Base-by-base conservation (phyloP, 2,329 filamentous ascomycete species). In the Diaporthe longicolla region DNA sequence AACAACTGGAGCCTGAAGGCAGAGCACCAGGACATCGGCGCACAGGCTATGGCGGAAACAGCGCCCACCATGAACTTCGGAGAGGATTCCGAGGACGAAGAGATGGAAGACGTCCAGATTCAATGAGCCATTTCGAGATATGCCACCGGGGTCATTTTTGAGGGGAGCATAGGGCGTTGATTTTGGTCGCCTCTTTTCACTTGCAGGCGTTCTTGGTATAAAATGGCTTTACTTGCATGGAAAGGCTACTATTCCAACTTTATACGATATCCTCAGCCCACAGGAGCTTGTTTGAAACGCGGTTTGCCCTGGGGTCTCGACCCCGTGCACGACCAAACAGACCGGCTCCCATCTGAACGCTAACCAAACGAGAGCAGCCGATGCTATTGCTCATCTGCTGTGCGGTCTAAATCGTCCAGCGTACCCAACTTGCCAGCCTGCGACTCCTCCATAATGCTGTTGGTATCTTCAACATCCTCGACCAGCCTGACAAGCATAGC, bases 1-100 rank as follows among this genome's bases (percentile, higher is more conserved):
- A 96, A 95, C 82, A 92, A 93, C 77, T 98, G 95, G 92, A 93
- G 93, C 78, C 85, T 98, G 73, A 94, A 93, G 81, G 87, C 90
- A 3, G 93, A 95, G 80, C 93, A 93, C 73, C 77, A 79, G 55
- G 70, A 72, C 48, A 77, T 79, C 72, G 71, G 79, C 9, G 92
- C 89, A 74, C 85, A 86, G 71, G 87, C 86, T 55, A 87, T 87
- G 9, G 85, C 85, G 5, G 82, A 82, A 73, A 77, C 79, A 24
- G 82, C 86, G 19, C 84, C 85, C 24, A 84, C 84, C 68, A 83
- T 85, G 54, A 85, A 86, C 32, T 86, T 82, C 17, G 91, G 90
- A 55, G 89, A 90, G 63, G 85, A 85, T 3, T 91, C 90, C 32
- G 89, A 89, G 15, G 93, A 93, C 52, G 91, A 87, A 13, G 88